phyloP scores from a whole-genome alignment of 345 rosid genomes.

The Ceriops zippeliana region DNA sequence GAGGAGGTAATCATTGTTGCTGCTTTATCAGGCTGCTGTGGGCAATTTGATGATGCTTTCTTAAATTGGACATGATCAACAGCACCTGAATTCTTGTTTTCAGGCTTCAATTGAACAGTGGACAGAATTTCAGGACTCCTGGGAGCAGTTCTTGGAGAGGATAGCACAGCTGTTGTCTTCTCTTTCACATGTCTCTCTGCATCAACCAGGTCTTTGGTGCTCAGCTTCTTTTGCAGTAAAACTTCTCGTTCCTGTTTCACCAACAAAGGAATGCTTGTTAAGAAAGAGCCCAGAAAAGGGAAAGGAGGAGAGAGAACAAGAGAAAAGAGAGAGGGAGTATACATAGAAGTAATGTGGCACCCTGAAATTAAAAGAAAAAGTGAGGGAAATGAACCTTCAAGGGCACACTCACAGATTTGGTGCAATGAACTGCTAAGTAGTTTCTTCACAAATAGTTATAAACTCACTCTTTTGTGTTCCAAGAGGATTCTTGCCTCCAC shows the following conservation, averaged over 20 bases:
- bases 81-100: conserved; percentile 33
- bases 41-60: conserved; percentile 42
- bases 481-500: not conserved
- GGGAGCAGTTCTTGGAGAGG: conserved; percentile 52
- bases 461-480: not conserved
- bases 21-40: conserved; percentile 42
- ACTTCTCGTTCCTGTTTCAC: conserved; percentile 37
- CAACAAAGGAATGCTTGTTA: conserved; percentile 9
- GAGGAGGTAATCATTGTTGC: conserved; percentile 28
- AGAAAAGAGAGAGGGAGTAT: not conserved
- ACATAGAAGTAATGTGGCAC: not conserved
- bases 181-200: conserved; percentile 54
- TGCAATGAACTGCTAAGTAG: not conserved
- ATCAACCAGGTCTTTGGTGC: conserved; percentile 39
- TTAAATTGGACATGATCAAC: conserved; percentile 32
- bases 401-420: not conserved
- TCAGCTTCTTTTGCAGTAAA: conserved; percentile 33
- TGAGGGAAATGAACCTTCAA: not conserved
- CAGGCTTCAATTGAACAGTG: conserved; percentile 43
- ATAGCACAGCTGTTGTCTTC: conserved; percentile 43
- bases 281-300: not conserved
- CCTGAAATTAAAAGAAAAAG: not conserved
- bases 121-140: conserved; percentile 27
- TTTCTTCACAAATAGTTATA: not conserved
- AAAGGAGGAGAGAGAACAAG: not conserved